Conservation (phyloP, 163 green algal genomes). For the Scenedesmus sp. region DNA sequence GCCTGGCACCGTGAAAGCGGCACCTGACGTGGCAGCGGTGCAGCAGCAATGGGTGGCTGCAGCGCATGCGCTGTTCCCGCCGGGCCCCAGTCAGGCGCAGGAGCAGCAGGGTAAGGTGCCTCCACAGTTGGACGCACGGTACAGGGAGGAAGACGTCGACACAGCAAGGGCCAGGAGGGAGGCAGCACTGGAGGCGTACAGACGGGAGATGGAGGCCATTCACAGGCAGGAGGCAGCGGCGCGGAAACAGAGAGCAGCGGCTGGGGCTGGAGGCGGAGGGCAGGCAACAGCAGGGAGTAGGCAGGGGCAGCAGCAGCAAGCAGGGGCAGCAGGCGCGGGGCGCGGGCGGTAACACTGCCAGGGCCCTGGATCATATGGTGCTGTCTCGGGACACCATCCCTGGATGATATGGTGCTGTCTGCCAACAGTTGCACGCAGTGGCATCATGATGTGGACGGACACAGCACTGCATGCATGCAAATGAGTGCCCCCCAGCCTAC, state of each 20-base stretch:
- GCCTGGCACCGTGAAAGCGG: slow-evolving; percentile 44
- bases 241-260: slow-evolving; percentile 12
- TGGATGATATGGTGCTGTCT: too few relatives aligned
- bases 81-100: background rate
- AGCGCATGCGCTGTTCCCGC: background rate
- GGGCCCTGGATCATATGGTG: background rate
- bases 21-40: slow-evolving; percentile 27
- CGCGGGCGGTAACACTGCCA: background rate
- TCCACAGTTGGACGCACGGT: background rate
- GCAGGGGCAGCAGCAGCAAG: background rate
- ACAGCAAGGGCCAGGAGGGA: background rate
- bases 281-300: background rate
- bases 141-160: slow-evolving; percentile 33
- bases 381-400: background rate
- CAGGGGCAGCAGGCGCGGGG: background rate
- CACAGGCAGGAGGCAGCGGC: slow-evolving; percentile 26
- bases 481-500: too few relatives aligned
- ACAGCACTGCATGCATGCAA: too few relatives aligned
- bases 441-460: background rate
- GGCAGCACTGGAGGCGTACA: slow-evolving; percentile 39
- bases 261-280: background rate
- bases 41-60: slow-evolving; percentile 38
- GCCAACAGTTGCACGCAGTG: background rate
- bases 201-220: slow-evolving; percentile 19
- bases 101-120: background rate